These are phyloP conservation scores for Globisporangium yorkense DNA, from an alignment of 352 stramenopile species.

Conservation along the genomic window DNA sequence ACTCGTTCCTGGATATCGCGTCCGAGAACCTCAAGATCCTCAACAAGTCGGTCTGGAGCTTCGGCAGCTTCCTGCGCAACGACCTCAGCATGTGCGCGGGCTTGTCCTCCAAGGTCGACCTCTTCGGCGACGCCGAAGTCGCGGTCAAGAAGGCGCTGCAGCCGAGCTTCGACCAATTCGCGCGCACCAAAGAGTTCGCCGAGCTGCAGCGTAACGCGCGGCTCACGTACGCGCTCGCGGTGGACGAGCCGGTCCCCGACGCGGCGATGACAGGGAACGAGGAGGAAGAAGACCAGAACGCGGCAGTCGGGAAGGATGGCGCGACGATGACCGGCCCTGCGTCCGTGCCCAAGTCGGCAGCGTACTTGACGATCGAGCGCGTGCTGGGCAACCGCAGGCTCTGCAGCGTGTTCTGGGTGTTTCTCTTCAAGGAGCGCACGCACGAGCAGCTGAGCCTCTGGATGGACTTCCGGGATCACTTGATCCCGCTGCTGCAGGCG, in stretches of 20 bases:
- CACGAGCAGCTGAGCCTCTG: slow-evolving; percentile 79
- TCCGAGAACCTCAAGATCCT: slow-evolving; percentile 69
- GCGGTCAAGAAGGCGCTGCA: slow-evolving; percentile 66
- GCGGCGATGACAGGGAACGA: not conserved
- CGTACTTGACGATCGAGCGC: slow-evolving; percentile 65
- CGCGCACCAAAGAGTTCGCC: slow-evolving; percentile 42
- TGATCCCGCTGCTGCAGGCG: slow-evolving; percentile 54
- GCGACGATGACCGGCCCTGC: slow-evolving; percentile 4
- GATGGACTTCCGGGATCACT: slow-evolving; percentile 76
- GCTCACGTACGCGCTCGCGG: slow-evolving; percentile 43
- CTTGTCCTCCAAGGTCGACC: slow-evolving; percentile 62
- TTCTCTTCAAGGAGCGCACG: slow-evolving; percentile 80
- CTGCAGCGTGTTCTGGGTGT: slow-evolving; percentile 86
- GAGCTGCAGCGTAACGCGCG: slow-evolving; percentile 49
- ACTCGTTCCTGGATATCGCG: slow-evolving; percentile 78
- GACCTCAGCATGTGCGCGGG: slow-evolving; percentile 75
- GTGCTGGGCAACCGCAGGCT: slow-evolving; percentile 71
- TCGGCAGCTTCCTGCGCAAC: slow-evolving; percentile 64
- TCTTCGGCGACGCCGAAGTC: slow-evolving; percentile 73
- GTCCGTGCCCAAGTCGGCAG: slow-evolving; percentile 19
- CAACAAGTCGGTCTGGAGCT: slow-evolving; percentile 79
- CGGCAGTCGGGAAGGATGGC: slow-evolving; percentile 8
- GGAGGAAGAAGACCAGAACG: slow-evolving; percentile 12
- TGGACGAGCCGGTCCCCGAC: slow-evolving; percentile 3
- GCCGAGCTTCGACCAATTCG: slow-evolving; percentile 65